These are phyloP conservation scores for Plectosphaerella sp. DNA, from an alignment of 2,329 filamentous ascomycete species.

Conservation along the genomic window DNA sequence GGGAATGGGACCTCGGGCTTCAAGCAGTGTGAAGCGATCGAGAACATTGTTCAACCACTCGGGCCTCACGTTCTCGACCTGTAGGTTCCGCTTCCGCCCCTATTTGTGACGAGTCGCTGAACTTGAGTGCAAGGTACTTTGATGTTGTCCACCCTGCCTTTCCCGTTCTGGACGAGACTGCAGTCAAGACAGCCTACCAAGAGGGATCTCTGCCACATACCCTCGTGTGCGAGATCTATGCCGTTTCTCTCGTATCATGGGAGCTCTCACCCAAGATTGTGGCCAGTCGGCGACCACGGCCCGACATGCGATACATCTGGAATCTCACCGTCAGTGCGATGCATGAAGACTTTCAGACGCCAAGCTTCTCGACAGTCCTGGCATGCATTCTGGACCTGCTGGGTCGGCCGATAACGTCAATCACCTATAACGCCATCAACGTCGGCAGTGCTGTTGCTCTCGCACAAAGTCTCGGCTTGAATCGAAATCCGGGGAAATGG, in stretches of 20 bases:
- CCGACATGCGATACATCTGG: constrained; percentile 5
- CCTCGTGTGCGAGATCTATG: constrained; percentile 2
- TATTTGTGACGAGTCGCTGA: neutral
- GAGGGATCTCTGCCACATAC: neutral
- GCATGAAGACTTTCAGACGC: constrained; percentile 3
- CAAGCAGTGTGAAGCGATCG: constrained; percentile 3
- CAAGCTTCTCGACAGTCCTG: constrained; percentile 4
- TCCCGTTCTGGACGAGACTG: constrained; percentile 1
- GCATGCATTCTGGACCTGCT: constrained; percentile 3
- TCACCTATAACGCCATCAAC: constrained; percentile 4
- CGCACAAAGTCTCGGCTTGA: constrained; percentile 3
- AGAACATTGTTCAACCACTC: constrained; percentile 1
- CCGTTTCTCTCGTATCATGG: constrained; percentile 2
- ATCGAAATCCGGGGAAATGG: constrained; percentile 3
- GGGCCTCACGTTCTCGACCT: neutral
- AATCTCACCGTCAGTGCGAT: constrained; percentile 4
- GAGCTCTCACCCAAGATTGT: neutral
- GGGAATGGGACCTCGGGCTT: constrained; percentile 1
- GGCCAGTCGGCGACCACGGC: neutral
- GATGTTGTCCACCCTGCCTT: constrained; percentile 5
- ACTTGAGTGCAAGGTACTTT: neutral
- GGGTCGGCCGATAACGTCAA: constrained; percentile 3
- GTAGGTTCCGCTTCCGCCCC: neutral
- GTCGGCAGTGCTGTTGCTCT: constrained; percentile 3
- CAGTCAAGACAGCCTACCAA: neutral